Evolutionary conservation across 306 rosid genomes (phyloP).

Genomic region (Vigna reflexopilosa): DNA sequence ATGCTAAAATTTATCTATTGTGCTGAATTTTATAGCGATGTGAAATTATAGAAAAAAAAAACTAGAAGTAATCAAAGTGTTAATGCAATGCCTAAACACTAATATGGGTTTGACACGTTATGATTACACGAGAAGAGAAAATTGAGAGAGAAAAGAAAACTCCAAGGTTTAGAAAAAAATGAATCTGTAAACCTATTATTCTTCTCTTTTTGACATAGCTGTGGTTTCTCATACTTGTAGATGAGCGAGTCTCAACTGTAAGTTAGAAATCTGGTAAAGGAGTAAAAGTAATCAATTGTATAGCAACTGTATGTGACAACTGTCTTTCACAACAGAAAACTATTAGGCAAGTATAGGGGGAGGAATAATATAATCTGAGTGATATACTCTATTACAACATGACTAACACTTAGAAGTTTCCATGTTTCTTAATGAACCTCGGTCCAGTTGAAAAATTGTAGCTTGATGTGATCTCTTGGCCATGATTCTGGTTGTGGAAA

Average conservation of each 20-base stretch:
- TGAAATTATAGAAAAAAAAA: neutral
- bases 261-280: neutral
- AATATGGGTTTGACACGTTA: neutral
- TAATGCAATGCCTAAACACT: neutral
- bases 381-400: neutral
- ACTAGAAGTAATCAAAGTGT: neutral
- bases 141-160: neutral
- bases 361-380: neutral
- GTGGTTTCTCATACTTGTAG: neutral
- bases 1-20: neutral
- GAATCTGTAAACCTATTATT: neutral
- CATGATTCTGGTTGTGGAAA: neutral
- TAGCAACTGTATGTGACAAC: too few species aligned
- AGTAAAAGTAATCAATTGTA: neutral
- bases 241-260: neutral
- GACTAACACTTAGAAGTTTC: neutral
- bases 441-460: too few species aligned
- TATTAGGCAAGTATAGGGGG: neutral
- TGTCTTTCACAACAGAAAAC: too few species aligned
- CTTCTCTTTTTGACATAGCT: neutral
- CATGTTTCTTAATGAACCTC: neutral
- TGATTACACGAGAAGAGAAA: neutral
- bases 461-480: neutral
- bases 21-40: neutral
- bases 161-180: neutral